Evolutionary conservation across 2,329 filamentous ascomycete genomes (phyloP), one percentile per base, ranked within the genome.

Genomic region (Penicillium sp.): DNA sequence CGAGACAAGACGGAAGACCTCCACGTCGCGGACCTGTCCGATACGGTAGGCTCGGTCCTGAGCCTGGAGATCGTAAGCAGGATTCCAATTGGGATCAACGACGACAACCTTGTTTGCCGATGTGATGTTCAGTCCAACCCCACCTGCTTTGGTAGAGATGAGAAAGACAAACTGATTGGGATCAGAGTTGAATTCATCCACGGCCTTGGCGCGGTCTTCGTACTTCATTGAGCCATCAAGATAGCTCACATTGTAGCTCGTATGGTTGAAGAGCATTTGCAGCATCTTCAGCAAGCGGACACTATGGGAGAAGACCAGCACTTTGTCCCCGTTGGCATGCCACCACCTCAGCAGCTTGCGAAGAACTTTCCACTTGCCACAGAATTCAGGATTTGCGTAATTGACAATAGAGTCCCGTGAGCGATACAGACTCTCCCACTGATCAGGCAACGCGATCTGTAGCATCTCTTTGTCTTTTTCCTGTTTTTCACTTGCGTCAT

Each of bases 21-120:
- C 93, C 0, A 98, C 93, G 62, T 97, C 89, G 18, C 93, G 80
- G 0, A 81, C 83, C 68, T 98, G 93, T 0, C 93, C 93, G 54
- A 98, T 97, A 44, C 93, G 85, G 65, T 98, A 97, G 2, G 93
- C 93, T 44, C 93, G 83, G 64, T 98, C 93, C 69, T 98, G 93
- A 0, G 93, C 93, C 67, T 98, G 93, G 0, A 97, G 77, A 61
- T 98, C 93, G 57, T 93, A 91, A 2, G 88, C 82, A 0, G 93
- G 93, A 57, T 98, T 98, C 93, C 93, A 98, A 61, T 97, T 93
- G 0, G 93, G 93, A 65, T 97, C 93, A 41, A 97, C 84, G 33
- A 98, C 88, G 36, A 98, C 91, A 0, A 98, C 93, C 70, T 97
- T 97, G 71, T 98, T 98, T 1, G 93, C 93, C 2, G 89, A 93